Conservation (phyloP, 1,284 basidiomycete genomes). For the Trametes sp. region DNA sequence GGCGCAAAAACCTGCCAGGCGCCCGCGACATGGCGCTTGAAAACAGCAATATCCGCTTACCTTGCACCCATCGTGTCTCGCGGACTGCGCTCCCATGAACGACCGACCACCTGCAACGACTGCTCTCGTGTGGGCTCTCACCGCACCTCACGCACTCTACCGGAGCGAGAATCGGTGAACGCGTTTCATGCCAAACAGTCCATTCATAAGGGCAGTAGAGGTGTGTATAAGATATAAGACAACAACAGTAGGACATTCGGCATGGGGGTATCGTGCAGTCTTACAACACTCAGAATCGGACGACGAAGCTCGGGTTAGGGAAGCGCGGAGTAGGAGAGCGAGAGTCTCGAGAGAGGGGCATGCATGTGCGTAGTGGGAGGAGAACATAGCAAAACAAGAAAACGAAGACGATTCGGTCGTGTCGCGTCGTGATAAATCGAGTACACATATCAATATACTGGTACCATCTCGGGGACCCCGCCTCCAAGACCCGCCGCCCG, state of each 20-base stretch:
- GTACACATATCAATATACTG: conserved; percentile 18
- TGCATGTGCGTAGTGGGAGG: conserved; percentile 11
- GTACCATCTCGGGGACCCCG: conserved; percentile 21
- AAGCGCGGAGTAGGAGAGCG: conserved; percentile 5
- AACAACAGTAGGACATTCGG: conserved; percentile 23
- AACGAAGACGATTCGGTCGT: conserved; percentile 23
- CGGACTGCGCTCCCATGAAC: background rate
- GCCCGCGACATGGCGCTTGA: no score
- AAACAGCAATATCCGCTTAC: no score
- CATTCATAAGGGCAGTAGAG: conserved; percentile 20
- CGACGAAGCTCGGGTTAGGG: background rate
- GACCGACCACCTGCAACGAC: no score
- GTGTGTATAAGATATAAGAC: conserved; percentile 28
- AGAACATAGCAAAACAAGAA: conserved; percentile 30
- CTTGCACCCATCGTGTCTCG: background rate
- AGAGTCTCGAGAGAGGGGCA: background rate
- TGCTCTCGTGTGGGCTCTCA: no score
- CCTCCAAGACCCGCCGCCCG: conserved; percentile 19
- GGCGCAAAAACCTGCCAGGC: no score
- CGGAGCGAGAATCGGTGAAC: no score
- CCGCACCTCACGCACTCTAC: no score
- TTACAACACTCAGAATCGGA: conserved; percentile 16
- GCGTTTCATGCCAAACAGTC: no score
- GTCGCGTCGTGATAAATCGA: conserved; percentile 35
- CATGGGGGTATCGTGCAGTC: conserved; percentile 29